A percentile compares a stretch with the other conserved stretches of the same genome.
phyloP scores from a whole-genome alignment of 2,329 filamentous ascomycete species.

The Colletotrichum horii region DNA sequence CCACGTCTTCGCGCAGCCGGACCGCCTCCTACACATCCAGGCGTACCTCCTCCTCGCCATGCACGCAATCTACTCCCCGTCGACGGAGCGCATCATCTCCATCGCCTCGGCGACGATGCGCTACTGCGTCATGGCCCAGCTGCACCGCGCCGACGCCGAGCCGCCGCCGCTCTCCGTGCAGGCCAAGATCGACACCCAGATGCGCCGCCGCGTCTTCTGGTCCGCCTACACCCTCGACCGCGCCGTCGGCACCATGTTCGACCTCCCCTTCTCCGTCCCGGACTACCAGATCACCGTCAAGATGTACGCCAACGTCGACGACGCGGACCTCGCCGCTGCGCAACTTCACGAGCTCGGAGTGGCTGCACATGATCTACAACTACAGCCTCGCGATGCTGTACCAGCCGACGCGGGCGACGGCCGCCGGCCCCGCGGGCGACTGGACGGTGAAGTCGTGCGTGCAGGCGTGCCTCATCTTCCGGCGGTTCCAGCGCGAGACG shows the following conservation, averaged over 20 bases:
- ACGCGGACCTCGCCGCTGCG: conserved; percentile 25
- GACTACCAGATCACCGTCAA: conserved; percentile 32
- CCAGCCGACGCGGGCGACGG: conserved; percentile 27
- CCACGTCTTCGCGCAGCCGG: conserved; percentile 24
- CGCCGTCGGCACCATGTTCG: conserved; percentile 29
- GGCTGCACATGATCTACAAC: conserved; percentile 35
- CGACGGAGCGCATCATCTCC: conserved; percentile 30
- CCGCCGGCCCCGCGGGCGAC: conserved; percentile 27
- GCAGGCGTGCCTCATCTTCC: conserved; percentile 32
- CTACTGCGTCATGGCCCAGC: conserved; percentile 31
- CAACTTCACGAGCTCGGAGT: conserved; percentile 26
- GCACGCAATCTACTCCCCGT: conserved; percentile 31
- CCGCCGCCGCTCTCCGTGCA: not conserved
- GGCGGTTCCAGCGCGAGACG: conserved; percentile 31
- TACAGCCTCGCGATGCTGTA: conserved; percentile 32
- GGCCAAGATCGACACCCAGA: conserved; percentile 23
- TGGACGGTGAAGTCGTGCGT: conserved; percentile 30
- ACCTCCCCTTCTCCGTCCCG: conserved; percentile 28
- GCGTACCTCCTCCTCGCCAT: not conserved
- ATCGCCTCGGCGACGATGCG: conserved; percentile 29
- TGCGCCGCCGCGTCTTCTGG: conserved; percentile 34
- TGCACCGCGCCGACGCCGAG: conserved; percentile 30
- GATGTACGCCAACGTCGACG: conserved; percentile 30
- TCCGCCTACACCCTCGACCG: conserved; percentile 33
- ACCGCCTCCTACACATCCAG: conserved; percentile 27